Base-by-base conservation (phyloP, 2,329 filamentous ascomycete genomes). In the Ceratocystis alfenasii region DNA sequence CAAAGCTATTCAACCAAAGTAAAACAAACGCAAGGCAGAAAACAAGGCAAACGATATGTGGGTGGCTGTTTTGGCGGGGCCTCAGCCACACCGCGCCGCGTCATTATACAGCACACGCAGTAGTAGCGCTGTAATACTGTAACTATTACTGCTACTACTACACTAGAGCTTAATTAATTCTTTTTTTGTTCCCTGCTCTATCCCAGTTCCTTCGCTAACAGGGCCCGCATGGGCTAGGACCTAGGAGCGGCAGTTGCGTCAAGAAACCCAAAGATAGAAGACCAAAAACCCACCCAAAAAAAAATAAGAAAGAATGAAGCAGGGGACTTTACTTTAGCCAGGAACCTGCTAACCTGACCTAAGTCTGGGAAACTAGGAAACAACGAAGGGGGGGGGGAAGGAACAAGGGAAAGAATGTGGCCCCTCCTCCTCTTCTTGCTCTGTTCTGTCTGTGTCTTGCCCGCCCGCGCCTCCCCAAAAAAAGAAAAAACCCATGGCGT, bases 401-500 rank as follows among this genome's bases (percentile, higher is more conserved):
- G 4, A 48, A 28, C 48, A 53, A 28, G 15, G 48, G 48, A 53
- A 53, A 53, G 10, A 53, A 53, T 53, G 55, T 22, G 53, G 53
- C 53, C 53, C 53, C 53, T 57, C 53, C 53, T 57, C 30, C 53
- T 41, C 53, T 57, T 28, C 28, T 28, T 28, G 22, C 25, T 17
- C 46, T 25, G 15, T 15, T 25, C 22, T 25, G 7, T 5, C 15
- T n/a, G n/a, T 48, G 17, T 22, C 20, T 20, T 22, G 17, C 2
- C 17, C 20, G 20, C 17, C 17, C 20, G 20, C 17, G 20, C 46
- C 46, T 20, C 45, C 17, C 46, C 7, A n/a, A 48, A 48, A 46
- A 62, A 30, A 46, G n/a, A 46, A 17, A 48, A n/a, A 62, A 36
- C 22, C 59, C 60, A 62, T 45, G 60, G 36, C 60, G 60, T 59